A percentile compares a stretch with the other conserved stretches of the same genome.
Conservation (phyloP, 2,329 filamentous ascomycete species). For the Ophiostoma himal-ulmi region DNA sequence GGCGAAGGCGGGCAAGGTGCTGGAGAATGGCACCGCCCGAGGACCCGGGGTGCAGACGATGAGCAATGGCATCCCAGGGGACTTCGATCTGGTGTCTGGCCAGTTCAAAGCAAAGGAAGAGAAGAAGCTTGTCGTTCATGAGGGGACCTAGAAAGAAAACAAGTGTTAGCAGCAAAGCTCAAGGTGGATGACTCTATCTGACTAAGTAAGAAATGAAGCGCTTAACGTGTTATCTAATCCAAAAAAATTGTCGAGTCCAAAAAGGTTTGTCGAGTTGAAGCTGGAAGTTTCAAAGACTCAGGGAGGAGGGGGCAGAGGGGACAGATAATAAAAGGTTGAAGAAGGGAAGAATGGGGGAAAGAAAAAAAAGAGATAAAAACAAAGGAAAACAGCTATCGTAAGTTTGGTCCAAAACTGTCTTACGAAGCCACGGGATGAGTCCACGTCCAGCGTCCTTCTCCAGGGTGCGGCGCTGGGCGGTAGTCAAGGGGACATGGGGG, state of each 20-base stretch:
- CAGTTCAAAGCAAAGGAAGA: not conserved
- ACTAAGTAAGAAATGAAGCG: not conserved
- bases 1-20: not conserved
- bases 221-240: not conserved
- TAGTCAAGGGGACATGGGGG: not conserved
- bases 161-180: not conserved
- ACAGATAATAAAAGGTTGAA: not conserved
- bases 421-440: conserved; percentile 2
- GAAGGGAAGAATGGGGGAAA: not conserved
- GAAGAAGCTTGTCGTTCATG: not conserved
- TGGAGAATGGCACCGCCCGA: not conserved
- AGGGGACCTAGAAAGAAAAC: not conserved
- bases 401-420: conserved; percentile 5
- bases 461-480: not conserved
- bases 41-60: not conserved
- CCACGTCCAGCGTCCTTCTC: not conserved
- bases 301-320: not conserved
- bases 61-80: not conserved
- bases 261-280: not conserved
- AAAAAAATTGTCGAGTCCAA: not conserved
- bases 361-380: not conserved
- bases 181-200: not conserved
- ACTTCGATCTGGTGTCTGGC: not conserved
- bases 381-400: not conserved
- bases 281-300: not conserved